Evolutionary conservation across 2,329 filamentous ascomycete genomes (phyloP).

Genomic region (Diaporthe eres): DNA sequence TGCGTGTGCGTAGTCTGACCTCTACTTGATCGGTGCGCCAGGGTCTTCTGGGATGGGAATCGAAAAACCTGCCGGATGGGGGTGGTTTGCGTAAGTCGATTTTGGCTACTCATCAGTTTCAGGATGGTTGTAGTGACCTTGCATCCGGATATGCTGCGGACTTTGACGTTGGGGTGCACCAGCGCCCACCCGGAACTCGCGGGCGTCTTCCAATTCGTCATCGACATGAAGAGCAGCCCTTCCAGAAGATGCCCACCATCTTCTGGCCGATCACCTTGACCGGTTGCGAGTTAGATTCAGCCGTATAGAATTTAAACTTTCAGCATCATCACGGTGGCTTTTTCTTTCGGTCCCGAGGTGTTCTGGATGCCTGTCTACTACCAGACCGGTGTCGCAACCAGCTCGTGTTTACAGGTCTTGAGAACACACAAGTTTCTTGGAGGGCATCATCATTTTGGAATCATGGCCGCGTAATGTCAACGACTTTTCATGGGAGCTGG

Average conservation of each 20-base stretch:
- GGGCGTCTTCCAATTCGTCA: slow-evolving; percentile 20
- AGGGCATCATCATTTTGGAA: slow-evolving; percentile 6
- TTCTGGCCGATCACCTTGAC: slow-evolving; percentile 10
- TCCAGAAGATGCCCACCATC: slow-evolving; percentile 1
- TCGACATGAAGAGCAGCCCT: not conserved
- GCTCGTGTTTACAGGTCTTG: not conserved
- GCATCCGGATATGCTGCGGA: not conserved
- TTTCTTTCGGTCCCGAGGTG: not conserved
- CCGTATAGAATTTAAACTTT: not conserved
- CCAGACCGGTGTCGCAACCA: not conserved
- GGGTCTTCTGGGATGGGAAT: not conserved
- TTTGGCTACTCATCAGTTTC: not conserved
- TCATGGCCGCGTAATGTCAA: not conserved
- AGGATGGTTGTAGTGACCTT: not conserved
- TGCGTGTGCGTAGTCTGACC: not conserved
- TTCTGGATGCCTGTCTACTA: not conserved
- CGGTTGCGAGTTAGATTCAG: not conserved
- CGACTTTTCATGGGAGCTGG: too few species aligned
- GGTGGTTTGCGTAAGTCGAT: not conserved
- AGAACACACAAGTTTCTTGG: not conserved
- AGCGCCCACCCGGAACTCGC: not conserved
- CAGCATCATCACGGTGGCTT: not conserved
- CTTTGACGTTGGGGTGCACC: not conserved
- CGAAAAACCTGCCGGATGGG: not conserved
- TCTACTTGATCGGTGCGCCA: slow-evolving; percentile 20